Conservation (phyloP, 495 filamentous ascomycete species). For the Aspergillus panamensis region DNA sequence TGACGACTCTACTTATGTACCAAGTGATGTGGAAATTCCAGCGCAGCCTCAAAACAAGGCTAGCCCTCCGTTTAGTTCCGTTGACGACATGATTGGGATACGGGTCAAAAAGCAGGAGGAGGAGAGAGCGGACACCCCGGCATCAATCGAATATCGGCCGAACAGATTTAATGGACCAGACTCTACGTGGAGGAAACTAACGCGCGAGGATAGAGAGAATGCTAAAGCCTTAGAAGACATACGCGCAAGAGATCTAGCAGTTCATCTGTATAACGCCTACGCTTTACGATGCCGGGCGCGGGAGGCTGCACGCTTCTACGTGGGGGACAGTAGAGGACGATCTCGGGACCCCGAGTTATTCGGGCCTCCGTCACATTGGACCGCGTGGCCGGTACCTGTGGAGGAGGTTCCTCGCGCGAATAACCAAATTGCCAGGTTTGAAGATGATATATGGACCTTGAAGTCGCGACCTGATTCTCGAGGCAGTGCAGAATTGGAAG, state of each 20-base stretch:
- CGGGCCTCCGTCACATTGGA: slow-evolving; percentile 57
- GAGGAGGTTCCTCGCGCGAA: slow-evolving; percentile 56
- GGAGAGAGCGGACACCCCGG: not conserved
- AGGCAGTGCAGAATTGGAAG: slow-evolving; percentile 60
- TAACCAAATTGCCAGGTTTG: slow-evolving; percentile 40
- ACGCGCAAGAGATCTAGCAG: slow-evolving; percentile 58
- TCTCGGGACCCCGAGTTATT: slow-evolving; percentile 20
- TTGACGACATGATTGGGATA: not conserved
- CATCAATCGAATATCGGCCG: slow-evolving; percentile 34
- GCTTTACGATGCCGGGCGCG: slow-evolving; percentile 50
- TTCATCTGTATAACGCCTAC: slow-evolving; percentile 75
- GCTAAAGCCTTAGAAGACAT: slow-evolving; percentile 55
- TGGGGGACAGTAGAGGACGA: slow-evolving; percentile 29
- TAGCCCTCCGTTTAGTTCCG: not conserved
- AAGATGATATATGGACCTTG: slow-evolving; percentile 46
- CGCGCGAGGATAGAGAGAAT: slow-evolving; percentile 54
- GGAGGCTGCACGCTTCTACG: slow-evolving; percentile 18
- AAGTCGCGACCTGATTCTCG: slow-evolving; percentile 38
- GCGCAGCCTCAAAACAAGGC: not conserved
- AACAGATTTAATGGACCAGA: slow-evolving; percentile 53
- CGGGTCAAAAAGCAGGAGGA: not conserved
- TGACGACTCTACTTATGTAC: slow-evolving; percentile 25
- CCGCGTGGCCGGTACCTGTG: slow-evolving; percentile 70
- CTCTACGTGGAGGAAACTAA: slow-evolving; percentile 59
- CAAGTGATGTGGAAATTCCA: slow-evolving; percentile 19